Base-by-base conservation (phyloP, 495 filamentous ascomycete genomes). In the Annulohypoxylon stygium region DNA sequence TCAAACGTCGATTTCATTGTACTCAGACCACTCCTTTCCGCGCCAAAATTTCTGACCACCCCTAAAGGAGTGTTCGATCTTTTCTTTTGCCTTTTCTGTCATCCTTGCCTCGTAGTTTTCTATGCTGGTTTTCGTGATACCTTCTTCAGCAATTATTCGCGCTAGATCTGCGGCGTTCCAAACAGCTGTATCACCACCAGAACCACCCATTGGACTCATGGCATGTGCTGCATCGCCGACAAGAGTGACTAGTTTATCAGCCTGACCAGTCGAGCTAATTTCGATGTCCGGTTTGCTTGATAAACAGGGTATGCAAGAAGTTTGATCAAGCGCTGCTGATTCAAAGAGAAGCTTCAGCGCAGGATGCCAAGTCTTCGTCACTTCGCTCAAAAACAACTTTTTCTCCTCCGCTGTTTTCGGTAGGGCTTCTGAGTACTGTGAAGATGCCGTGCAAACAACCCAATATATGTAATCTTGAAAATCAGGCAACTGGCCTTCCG, bases 211-310 rank as follows among this genome's bases (percentile, higher is more conserved):
- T 0, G 79, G 78, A 26, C 71, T 74, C 76, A 73, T 73, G 3
- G 65, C 36, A 43, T 79, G 64, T 48, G 73, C 67, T 58, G 77
- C 76, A 67, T 79, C 78, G 2, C 76, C 78, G 33, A 77, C 48
- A 11, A 79, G 61, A 1, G 77, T 79, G 4, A 80, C 73, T 14
- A 23, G 48, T 14, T 71, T 73, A 26, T 66, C 68, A 26, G 70
- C 61, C 34, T 61, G 61, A 8, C 66, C 63, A 55, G 67, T 30
- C 25, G 68, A 70, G 7, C 45, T 58, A 12, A 76, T 14, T 41
- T 67, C 76, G 16, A 85, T 74, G 20, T 83, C 74, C n/a, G 80
- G 81, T 54, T 69, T 72, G 6, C 80, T 83, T 6, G 84, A 86
- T 36, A 80, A 34, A 33, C 84, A 69, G 2, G 79, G 77, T 20